Evolutionary conservation across 2,329 filamentous ascomycete genomes (phyloP).

Genomic region (Fusarium nisikadoi): DNA sequence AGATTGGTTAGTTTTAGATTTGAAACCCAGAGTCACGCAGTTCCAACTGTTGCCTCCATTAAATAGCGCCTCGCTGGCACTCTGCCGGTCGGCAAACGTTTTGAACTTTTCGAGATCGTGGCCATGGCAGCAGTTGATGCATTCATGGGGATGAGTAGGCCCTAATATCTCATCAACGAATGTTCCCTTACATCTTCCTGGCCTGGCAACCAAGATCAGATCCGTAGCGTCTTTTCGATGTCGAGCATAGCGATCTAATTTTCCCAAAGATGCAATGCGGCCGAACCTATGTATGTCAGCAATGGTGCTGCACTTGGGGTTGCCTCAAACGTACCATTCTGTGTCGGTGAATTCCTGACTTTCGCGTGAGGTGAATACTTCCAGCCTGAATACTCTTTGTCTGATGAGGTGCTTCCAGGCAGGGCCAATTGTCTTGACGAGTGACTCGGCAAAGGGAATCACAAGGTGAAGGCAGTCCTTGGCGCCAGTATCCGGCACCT

Average conservation of each 20-base stretch:
- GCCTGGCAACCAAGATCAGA: background rate
- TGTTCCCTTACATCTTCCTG: too few relatives aligned
- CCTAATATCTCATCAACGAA: too few relatives aligned
- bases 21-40: background rate
- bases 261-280: background rate
- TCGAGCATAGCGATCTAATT: background rate
- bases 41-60: background rate
- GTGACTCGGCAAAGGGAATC: background rate
- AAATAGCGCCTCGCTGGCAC: background rate
- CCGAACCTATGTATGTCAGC: background rate
- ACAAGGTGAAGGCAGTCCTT: background rate
- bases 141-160: too few relatives aligned
- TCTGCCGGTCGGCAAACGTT: background rate
- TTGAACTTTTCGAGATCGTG: background rate
- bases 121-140: too few relatives aligned
- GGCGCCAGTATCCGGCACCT: background rate
- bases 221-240: accelerated
- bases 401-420: background rate
- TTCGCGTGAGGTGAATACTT: background rate
- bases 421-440: background rate
- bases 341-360: background rate
- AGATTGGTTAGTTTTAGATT: background rate
- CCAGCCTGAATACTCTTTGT: background rate
- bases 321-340: background rate
- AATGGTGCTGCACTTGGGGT: background rate